phyloP scores from a whole-genome alignment of 306 rosid genomes.

The Begonia fuchsioides region DNA sequence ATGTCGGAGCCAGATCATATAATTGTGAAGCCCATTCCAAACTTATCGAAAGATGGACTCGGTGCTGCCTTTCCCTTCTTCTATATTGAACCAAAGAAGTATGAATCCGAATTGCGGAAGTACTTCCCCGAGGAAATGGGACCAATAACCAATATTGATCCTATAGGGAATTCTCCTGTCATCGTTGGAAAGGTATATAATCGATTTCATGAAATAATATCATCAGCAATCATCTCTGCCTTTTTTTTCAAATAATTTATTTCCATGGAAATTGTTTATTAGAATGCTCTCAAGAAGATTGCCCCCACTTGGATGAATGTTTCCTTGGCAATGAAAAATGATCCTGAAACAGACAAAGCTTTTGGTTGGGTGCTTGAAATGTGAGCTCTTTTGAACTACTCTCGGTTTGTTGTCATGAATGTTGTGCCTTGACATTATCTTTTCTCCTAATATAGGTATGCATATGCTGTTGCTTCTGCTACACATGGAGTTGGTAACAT shows the following conservation, averaged over 20 bases:
- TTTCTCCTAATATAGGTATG: slow-evolving; percentile 53
- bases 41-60: slow-evolving; percentile 63
- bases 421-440: background rate
- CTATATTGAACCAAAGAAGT: slow-evolving; percentile 85
- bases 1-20: slow-evolving; percentile 96
- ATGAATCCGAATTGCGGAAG: slow-evolving; percentile 58
- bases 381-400: slow-evolving; percentile 25
- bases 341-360: slow-evolving; percentile 95
- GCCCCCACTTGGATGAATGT: slow-evolving; percentile 99
- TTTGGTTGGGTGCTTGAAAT: slow-evolving; percentile 99
- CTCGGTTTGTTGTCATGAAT: slow-evolving; percentile 3
- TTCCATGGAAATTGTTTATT: slow-evolving; percentile 11
- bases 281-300: slow-evolving; percentile 89
- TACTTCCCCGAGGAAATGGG: slow-evolving; percentile 70
- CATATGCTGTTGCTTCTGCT: slow-evolving; percentile 90
- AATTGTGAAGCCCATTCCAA: slow-evolving; percentile 90
- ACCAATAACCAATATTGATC: slow-evolving; percentile 70
- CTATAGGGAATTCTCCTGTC: slow-evolving; percentile 96
- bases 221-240: slow-evolving; percentile 5
- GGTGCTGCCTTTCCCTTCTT: slow-evolving; percentile 99
- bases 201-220: background rate
- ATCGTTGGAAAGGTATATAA: slow-evolving; percentile 72
- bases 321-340: slow-evolving; percentile 95
- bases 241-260: slow-evolving; percentile 5
- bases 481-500: slow-evolving; percentile 70